Evolutionary conservation across 2,329 filamentous ascomycete genomes (phyloP), one percentile per base, ranked within the genome.

Genomic region (Pseudogymnoascus sp.): DNA sequence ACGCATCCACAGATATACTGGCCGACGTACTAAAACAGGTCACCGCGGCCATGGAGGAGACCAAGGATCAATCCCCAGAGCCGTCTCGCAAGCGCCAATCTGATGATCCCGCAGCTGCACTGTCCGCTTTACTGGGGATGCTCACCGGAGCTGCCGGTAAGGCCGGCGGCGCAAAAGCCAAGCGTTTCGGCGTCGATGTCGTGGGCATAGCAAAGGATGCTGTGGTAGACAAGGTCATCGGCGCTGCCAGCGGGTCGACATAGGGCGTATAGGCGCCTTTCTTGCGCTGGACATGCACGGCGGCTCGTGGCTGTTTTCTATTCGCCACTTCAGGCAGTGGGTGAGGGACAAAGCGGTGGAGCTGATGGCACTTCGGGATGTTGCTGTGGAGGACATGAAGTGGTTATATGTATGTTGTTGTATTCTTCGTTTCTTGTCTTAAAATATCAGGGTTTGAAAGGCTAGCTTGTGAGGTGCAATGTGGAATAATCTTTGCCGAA

Each of bases 391-490:
- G 49, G 29, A 14, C 21, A 7, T 33, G 49, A 14, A 12, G 16
- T 55, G 49, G 16, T 21, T 33, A 19, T 21, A 8, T 4, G 29
- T 33, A n/a, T 45, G 21, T 26, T 12, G 11, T 33, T 55, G 29
- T 55, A 55, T 55, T 55, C 29, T 55, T 55, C 49, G n/a, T 55
- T 33, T 19, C 16, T 55, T 55, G 49, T 55, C 49, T 55, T 55
- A 55, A 55, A 35, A 55, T 55, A 55, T 55, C 29, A 55, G 49
- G 29, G 49, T 10, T 55, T 55, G 12, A 55, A 55, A 55, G 10
- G 6, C 19, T 55, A 35, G 16, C 29, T 14, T 19, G 49, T 35
- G 10, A 35, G 49, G 16, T 35, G 49, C 29, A 55, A 29, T 6
- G 11, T 55, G 49, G 49, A 11, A 21, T 8, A 3, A 55, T 55